These are phyloP conservation scores for Globisporangium megalacanthum DNA, from an alignment of 352 stramenopile species.

Conservation along the genomic window DNA sequence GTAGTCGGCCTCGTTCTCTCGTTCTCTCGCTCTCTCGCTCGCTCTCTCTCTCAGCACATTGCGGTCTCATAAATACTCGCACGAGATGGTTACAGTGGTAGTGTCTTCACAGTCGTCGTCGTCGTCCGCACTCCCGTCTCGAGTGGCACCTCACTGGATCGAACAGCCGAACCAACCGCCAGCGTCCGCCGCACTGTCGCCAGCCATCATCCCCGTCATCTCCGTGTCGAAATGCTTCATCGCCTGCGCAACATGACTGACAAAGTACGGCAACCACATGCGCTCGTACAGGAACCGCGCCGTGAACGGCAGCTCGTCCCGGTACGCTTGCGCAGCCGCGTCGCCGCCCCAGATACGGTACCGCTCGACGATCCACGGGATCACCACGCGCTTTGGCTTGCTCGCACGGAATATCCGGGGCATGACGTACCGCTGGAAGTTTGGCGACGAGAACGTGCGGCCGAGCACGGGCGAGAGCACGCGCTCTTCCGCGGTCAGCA, in stretches of 20 bases:
- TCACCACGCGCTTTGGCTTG: conserved; percentile 59
- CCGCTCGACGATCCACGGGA: conserved; percentile 80
- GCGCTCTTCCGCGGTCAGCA: conserved; percentile 64
- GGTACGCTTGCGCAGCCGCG: conserved; percentile 53
- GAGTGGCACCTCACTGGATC: conserved; percentile 31
- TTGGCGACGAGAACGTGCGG: conserved; percentile 59
- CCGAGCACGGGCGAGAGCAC: conserved; percentile 50
- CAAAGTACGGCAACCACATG: conserved; percentile 72
- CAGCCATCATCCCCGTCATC: conserved; percentile 21
- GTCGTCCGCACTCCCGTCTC: neutral
- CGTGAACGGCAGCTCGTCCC: conserved; percentile 69
- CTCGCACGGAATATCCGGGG: conserved; percentile 61
- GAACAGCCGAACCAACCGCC: conserved; percentile 54
- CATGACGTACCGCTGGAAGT: conserved; percentile 74
- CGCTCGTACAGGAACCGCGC: conserved; percentile 76
- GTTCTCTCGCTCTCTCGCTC: neutral
- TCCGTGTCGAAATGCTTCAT: conserved; percentile 68
- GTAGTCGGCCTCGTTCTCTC: too few species aligned
- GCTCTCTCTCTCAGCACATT: neutral
- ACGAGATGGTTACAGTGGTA: conserved; percentile 1
- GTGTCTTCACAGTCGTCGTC: neutral
- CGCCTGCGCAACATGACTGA: conserved; percentile 51
- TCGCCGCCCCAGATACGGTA: conserved; percentile 62
- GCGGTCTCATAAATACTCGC: conserved; percentile 9
- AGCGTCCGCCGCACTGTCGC: conserved; percentile 23